These are phyloP conservation scores for Fragosphaeria purpurea DNA, from an alignment of 2,329 filamentous ascomycete genomes.

Conservation along the genomic window DNA sequence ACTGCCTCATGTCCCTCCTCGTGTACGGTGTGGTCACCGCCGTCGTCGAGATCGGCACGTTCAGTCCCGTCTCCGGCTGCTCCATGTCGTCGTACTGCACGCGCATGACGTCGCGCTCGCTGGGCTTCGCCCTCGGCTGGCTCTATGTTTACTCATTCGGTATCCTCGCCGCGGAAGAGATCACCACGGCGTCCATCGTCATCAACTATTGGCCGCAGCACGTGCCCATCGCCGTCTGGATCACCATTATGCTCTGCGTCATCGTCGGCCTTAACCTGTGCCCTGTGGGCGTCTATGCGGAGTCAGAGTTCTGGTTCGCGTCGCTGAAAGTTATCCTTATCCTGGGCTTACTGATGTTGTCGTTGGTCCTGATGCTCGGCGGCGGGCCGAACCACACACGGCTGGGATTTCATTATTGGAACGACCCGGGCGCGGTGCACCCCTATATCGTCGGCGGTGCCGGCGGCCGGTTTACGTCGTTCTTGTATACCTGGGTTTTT, in stretches of 20 bases:
- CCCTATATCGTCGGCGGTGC: slow-evolving; percentile 26
- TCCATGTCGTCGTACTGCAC: slow-evolving; percentile 38
- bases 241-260: slow-evolving; percentile 12
- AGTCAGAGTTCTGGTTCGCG: slow-evolving; percentile 16
- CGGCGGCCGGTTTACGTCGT: slow-evolving; percentile 30
- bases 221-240: slow-evolving; percentile 42
- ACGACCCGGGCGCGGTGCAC: slow-evolving; percentile 31
- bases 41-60: slow-evolving; percentile 49
- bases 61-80: slow-evolving; percentile 45
- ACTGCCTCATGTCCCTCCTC: slow-evolving; percentile 25
- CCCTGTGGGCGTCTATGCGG: slow-evolving; percentile 11
- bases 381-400: slow-evolving; percentile 13
- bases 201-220: slow-evolving; percentile 40
- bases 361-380: slow-evolving; percentile 36
- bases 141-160: slow-evolving; percentile 40
- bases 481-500: slow-evolving; percentile 31
- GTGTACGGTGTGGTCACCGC: slow-evolving; percentile 24
- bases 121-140: slow-evolving; percentile 38
- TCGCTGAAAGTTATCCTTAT: slow-evolving; percentile 39
- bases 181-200: slow-evolving; percentile 50
- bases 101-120: slow-evolving; percentile 33
- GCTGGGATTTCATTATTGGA: slow-evolving; percentile 11
- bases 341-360: slow-evolving; percentile 23
- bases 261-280: slow-evolving; percentile 4
- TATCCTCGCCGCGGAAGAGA: slow-evolving; percentile 35